Conservation (phyloP, 768 basidiomycete species). For the Pleurotus platypus region DNA sequence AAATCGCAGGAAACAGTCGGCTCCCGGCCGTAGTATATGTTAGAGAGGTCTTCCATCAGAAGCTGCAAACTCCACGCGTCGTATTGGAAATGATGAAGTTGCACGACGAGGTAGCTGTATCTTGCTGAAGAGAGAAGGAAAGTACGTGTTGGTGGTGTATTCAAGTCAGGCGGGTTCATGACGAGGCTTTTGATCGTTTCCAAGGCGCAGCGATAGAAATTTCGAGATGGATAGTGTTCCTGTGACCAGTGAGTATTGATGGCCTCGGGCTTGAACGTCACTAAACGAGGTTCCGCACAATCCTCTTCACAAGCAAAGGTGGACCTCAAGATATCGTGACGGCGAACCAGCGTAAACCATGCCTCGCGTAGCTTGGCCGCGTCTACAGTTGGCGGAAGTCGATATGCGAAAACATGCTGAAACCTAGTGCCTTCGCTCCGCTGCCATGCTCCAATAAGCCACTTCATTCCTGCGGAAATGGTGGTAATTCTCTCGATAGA, state of each 20-base stretch:
- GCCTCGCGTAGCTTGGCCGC: slow-evolving; percentile 23
- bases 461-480: slow-evolving; percentile 30
- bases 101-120: slow-evolving; percentile 21
- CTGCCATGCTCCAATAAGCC: slow-evolving; percentile 41
- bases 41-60: slow-evolving; percentile 34
- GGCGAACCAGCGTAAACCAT: slow-evolving; percentile 31
- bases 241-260: slow-evolving; percentile 19
- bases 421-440: slow-evolving; percentile 34
- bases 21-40: slow-evolving; percentile 25
- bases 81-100: slow-evolving; percentile 48
- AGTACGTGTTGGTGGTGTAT: slow-evolving; percentile 20
- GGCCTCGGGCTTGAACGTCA: slow-evolving; percentile 18
- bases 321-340: slow-evolving; percentile 38
- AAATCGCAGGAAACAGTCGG: slow-evolving; percentile 21
- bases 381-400: slow-evolving; percentile 26
- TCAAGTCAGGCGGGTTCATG: slow-evolving; percentile 18
- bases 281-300: slow-evolving; percentile 21
- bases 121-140: slow-evolving; percentile 18
- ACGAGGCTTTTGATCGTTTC: slow-evolving; percentile 21
- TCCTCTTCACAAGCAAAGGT: slow-evolving; percentile 32
- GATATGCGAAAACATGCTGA: slow-evolving; percentile 41
- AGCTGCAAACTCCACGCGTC: slow-evolving; percentile 44
- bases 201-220: slow-evolving; percentile 13
- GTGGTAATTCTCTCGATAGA: slow-evolving; percentile 21
- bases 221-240: slow-evolving; percentile 12